Conservation (phyloP, 306 rosid species). For the Cajanus cajan region DNA sequence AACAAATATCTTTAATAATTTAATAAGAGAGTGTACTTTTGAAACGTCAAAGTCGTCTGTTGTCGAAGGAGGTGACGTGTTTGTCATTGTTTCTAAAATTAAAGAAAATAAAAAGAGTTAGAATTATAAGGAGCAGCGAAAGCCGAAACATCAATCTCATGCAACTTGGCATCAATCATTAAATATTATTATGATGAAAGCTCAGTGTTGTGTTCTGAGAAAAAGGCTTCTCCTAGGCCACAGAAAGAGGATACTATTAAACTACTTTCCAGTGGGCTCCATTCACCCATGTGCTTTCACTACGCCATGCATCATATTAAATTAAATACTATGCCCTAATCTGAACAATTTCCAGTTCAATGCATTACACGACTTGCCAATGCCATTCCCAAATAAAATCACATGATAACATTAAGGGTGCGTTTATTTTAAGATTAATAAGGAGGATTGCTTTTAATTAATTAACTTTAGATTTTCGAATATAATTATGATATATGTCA, state of each 20-base stretch:
- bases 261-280: not conserved
- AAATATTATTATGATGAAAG: conserved; percentile 35
- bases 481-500: no score
- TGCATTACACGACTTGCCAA: not conserved
- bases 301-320: not conserved
- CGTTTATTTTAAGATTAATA: no score
- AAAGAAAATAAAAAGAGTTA: not conserved
- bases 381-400: no score
- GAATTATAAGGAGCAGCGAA: conserved; percentile 2
- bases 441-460: no score
- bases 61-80: not conserved
- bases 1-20: no score
- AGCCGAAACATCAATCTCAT: conserved; percentile 23
- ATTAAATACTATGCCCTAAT: not conserved
- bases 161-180: conserved; percentile 55
- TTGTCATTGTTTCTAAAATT: not conserved
- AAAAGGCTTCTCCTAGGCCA: not conserved
- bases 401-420: no score
- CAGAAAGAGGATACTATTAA: not conserved
- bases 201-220: conserved; percentile 11
- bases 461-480: no score
- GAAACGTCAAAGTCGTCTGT: not conserved
- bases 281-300: not conserved
- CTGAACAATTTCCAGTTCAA: not conserved
- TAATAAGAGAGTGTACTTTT: not conserved